These are phyloP conservation scores for Trichosporon sp. DNA, from an alignment of 1,284 basidiomycete genomes.

Conservation along the genomic window DNA sequence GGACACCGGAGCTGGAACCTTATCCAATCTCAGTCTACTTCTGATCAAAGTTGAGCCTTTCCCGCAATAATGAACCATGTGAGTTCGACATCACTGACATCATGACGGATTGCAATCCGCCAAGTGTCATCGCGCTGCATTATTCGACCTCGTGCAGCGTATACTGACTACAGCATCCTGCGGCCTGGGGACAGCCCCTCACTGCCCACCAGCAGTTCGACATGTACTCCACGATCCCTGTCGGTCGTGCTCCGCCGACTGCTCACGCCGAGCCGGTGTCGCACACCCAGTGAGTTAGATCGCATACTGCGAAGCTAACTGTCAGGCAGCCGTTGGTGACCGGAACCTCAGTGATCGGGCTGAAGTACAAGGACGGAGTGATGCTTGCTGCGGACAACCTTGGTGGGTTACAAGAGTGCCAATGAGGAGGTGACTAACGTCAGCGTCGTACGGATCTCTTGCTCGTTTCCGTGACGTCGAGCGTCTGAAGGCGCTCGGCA, in stretches of 20 bases:
- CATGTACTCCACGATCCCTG: slow-evolving; percentile 36
- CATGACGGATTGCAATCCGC: not conserved
- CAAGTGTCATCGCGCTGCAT: not conserved
- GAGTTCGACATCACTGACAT: slow-evolving; percentile 6
- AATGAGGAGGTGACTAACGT: not conserved
- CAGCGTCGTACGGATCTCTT: slow-evolving; percentile 94
- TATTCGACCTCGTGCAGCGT: not conserved
- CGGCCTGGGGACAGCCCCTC: slow-evolving; percentile 44
- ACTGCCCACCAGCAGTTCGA: slow-evolving; percentile 39
- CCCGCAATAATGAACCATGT: slow-evolving; percentile 26
- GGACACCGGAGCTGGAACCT: not conserved
- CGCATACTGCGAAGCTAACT: not conserved
- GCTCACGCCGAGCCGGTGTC: slow-evolving; percentile 17
- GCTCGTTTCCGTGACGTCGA: slow-evolving; percentile 94
- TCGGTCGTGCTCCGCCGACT: slow-evolving; percentile 11
- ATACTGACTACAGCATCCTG: slow-evolving; percentile 35
- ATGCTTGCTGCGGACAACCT: slow-evolving; percentile 99
- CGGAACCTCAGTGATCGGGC: slow-evolving; percentile 87
- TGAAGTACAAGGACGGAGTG: slow-evolving; percentile 92
- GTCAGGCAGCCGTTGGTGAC: slow-evolving; percentile 88
- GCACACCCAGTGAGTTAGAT: slow-evolving; percentile 26
- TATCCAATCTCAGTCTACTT: not conserved
- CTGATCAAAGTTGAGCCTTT: not conserved
- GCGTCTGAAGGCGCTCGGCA: slow-evolving; percentile 76
- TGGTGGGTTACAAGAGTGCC: slow-evolving; percentile 53